Conservation (phyloP, 139 green algal species). For the Volvox africanus region DNA sequence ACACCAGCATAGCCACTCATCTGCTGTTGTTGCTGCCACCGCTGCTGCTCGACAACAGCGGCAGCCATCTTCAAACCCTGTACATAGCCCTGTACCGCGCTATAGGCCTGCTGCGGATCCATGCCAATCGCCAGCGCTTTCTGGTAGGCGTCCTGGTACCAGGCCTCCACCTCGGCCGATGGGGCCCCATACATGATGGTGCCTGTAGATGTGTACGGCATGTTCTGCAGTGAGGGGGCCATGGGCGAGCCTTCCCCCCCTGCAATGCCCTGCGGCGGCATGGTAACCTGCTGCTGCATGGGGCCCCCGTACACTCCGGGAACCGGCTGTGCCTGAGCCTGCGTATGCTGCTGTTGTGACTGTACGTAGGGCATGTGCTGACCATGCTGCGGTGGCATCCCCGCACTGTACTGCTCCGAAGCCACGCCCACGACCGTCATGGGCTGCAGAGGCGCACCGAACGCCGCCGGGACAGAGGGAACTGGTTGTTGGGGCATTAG, state of each 20-base stretch:
- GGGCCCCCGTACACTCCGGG: not conserved
- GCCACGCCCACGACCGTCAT: not conserved
- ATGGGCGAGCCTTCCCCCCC: not conserved
- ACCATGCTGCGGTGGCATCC: not conserved
- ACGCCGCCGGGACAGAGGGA: conserved; percentile 14
- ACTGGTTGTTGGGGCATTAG: not conserved
- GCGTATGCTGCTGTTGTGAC: not conserved
- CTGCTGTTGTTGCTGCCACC: not conserved
- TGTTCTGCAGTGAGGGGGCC: no score
- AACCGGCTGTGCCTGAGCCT: not conserved
- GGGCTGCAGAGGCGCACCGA: conserved; percentile 11
- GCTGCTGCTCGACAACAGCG: not conserved
- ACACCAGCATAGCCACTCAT: not conserved
- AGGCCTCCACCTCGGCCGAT: conserved; percentile 32
- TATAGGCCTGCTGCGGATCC: conserved; percentile 47
- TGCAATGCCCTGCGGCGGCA: not conserved
- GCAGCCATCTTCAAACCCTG: conserved; percentile 47
- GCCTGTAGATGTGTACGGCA: no score
- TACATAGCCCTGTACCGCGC: conserved; percentile 41
- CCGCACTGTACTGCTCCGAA: not conserved
- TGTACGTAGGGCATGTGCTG: not conserved
- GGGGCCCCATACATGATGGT: not conserved
- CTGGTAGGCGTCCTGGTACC: conserved; percentile 47
- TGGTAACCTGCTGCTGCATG: not conserved
- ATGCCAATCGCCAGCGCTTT: conserved; percentile 43